These are phyloP conservation scores for Pachysandra terminalis DNA, from an alignment of 164 flowering plant genomes.

Conservation along the genomic window DNA sequence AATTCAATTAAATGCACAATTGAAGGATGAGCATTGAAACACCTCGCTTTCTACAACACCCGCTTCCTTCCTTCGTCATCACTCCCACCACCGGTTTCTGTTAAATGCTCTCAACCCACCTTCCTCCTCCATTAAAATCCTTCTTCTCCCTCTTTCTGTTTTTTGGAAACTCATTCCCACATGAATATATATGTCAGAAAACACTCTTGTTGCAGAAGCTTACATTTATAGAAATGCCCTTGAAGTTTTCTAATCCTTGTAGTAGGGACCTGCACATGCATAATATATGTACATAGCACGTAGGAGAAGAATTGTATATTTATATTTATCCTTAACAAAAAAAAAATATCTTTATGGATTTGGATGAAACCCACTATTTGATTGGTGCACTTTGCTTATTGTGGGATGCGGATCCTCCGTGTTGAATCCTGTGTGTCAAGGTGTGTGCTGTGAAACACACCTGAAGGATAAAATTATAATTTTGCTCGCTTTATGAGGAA, in stretches of 20 bases:
- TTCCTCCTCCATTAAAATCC: not conserved
- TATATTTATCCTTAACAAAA: too few relatives aligned
- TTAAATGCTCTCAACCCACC: slow-evolving; percentile 37
- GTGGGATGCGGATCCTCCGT: too few relatives aligned
- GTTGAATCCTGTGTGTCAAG: too few relatives aligned
- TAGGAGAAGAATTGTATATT: too few relatives aligned
- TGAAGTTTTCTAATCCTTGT: not conserved
- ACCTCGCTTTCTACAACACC: slow-evolving; percentile 14
- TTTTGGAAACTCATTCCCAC: not conserved
- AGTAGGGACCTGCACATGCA: not conserved
- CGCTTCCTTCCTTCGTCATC: slow-evolving; percentile 19
- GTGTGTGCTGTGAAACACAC: too few relatives aligned
- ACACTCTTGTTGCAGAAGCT: not conserved
- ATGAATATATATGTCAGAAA: not conserved
- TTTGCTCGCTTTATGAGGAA: too few relatives aligned
- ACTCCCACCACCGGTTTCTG: slow-evolving; percentile 23
- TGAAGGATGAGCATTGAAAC: slow-evolving; percentile 29
- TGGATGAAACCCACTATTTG: too few relatives aligned
- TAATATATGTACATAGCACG: too few relatives aligned
- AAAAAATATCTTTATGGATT: too few relatives aligned
- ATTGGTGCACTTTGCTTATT: too few relatives aligned
- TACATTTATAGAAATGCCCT: not conserved
- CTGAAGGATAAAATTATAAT: too few relatives aligned
- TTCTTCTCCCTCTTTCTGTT: slow-evolving; percentile 13
- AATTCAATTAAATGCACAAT: slow-evolving; percentile 43